These are phyloP conservation scores for Talaromyces sp. DNA, from an alignment of 2,329 filamentous ascomycete species.

Conservation along the genomic window DNA sequence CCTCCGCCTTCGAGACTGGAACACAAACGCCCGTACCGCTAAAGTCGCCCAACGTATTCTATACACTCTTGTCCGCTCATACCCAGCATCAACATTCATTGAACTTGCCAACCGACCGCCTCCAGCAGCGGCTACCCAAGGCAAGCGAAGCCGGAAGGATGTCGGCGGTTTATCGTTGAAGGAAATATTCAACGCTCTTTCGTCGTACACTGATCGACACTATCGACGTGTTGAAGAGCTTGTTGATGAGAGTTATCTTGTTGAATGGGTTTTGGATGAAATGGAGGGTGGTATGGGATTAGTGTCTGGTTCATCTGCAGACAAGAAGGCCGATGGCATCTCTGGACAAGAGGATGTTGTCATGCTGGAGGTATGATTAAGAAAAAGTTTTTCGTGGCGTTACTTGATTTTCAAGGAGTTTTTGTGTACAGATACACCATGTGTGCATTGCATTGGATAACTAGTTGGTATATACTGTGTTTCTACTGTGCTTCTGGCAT, in stretches of 20 bases:
- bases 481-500: background rate
- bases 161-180: slow-evolving; percentile 59
- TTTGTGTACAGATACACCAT: slow-evolving; percentile 11
- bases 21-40: slow-evolving; percentile 86
- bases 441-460: slow-evolving; percentile 9
- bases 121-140: slow-evolving; percentile 14
- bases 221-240: slow-evolving; percentile 86
- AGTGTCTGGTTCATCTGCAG: slow-evolving; percentile 13
- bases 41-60: slow-evolving; percentile 82
- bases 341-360: slow-evolving; percentile 37
- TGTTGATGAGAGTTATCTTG: slow-evolving; percentile 87
- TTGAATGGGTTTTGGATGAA: slow-evolving; percentile 88
- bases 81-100: slow-evolving; percentile 74
- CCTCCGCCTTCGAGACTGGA: slow-evolving; percentile 87
- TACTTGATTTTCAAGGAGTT: slow-evolving; percentile 1
- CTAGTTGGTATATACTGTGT: slow-evolving; percentile 1
- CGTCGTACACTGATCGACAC: slow-evolving; percentile 88
- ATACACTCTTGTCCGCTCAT: slow-evolving; percentile 73
- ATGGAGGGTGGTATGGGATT: slow-evolving; percentile 71
- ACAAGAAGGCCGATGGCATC: slow-evolving; percentile 22
- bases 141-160: slow-evolving; percentile 28
- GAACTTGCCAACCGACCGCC: slow-evolving; percentile 52
- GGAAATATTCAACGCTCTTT: slow-evolving; percentile 82
- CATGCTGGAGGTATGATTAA: slow-evolving; percentile 36
- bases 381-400: slow-evolving; percentile 15